A percentile compares a stretch with the other conserved stretches of the same genome.
phyloP scores from a whole-genome alignment of 768 basidiomycete genomes.

The Lepiota venenata region DNA sequence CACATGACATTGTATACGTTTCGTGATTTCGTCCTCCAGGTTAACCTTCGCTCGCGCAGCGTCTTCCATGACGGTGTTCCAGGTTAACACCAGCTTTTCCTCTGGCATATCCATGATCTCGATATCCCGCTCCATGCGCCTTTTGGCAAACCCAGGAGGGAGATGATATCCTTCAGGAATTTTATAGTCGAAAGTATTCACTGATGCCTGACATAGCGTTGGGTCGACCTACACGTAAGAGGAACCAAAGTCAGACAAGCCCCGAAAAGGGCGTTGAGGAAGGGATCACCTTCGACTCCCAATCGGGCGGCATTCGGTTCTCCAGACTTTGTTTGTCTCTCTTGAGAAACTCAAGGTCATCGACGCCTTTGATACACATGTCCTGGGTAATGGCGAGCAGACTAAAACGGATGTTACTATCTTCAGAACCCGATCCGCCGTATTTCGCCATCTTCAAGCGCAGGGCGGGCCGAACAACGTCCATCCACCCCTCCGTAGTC shows the following conservation, averaged over 20 bases:
- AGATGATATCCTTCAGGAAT: conserved; percentile 22
- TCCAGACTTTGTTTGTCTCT: conserved; percentile 44
- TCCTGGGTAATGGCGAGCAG: conserved; percentile 60
- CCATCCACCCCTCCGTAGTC: conserved; percentile 45
- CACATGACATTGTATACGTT: conserved; percentile 42
- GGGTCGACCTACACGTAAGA: conserved; percentile 35
- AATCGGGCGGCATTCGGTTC: conserved; percentile 34
- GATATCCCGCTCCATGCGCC: conserved; percentile 38
- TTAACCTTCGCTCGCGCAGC: conserved; percentile 36
- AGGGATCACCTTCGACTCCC: conserved; percentile 35
- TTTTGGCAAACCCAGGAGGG: conserved; percentile 41
- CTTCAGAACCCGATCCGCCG: conserved; percentile 40
- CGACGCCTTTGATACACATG: conserved; percentile 41
- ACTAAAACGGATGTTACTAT: conserved; percentile 52
- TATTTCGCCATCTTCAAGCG: conserved; percentile 60
- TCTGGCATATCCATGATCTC: conserved; percentile 41
- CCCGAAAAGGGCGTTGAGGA: not conserved
- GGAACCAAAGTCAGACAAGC: not conserved
- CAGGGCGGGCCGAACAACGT: conserved; percentile 57
- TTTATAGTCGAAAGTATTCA: conserved; percentile 16
- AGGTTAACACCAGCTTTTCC: conserved; percentile 32
- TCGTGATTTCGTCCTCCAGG: conserved; percentile 48
- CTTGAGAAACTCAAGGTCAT: conserved; percentile 51
- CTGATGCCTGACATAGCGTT: conserved; percentile 28
- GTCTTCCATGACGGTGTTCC: conserved; percentile 43